Conservation (phyloP, 139 green algal species). For the Chlorella sp. region DNA sequence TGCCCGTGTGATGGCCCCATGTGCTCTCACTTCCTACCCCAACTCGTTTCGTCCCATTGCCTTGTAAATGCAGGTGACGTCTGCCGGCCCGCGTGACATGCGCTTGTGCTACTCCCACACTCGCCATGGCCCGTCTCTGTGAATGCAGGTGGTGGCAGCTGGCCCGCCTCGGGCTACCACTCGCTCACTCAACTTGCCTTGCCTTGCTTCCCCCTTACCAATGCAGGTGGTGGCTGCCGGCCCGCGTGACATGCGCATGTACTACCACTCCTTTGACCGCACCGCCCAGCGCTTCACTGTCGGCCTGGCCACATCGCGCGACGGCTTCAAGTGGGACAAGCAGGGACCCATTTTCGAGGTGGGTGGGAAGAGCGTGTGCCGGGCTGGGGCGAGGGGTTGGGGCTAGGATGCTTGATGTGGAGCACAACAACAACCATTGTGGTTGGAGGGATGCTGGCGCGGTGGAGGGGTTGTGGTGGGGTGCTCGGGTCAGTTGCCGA, state of each 20-base stretch:
- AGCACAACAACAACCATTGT: too few relatives aligned
- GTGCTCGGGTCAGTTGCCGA: too few relatives aligned
- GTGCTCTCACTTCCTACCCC: neutral
- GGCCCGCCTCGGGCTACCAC: too few relatives aligned
- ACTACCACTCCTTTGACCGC: slow-evolving; percentile 84
- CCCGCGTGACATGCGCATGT: slow-evolving; percentile 89
- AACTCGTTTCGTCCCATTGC: neutral
- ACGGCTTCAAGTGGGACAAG: slow-evolving; percentile 82
- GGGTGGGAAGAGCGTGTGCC: neutral
- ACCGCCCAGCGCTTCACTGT: slow-evolving; percentile 56
- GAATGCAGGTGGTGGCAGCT: too few relatives aligned
- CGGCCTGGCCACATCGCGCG: slow-evolving; percentile 73
- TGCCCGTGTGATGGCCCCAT: neutral
- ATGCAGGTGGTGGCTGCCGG: slow-evolving; percentile 74
- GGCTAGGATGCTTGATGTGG: neutral
- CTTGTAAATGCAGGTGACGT: slow-evolving; percentile 79
- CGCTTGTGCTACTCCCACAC: slow-evolving; percentile 96
- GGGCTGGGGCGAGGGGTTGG: neutral
- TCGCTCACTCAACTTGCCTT: too few relatives aligned
- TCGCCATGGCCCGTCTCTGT: too few relatives aligned
- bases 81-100: slow-evolving; percentile 76
- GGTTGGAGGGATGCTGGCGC: neutral
- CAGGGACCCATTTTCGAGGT: slow-evolving; percentile 63
- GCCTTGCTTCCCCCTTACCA: too few relatives aligned
- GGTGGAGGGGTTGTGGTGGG: neutral